A percentile compares a stretch with the other conserved stretches of the same genome.
These are phyloP conservation scores for Ceratocystis destructans DNA, from an alignment of 2,329 filamentous ascomycete genomes.

Conservation along the genomic window DNA sequence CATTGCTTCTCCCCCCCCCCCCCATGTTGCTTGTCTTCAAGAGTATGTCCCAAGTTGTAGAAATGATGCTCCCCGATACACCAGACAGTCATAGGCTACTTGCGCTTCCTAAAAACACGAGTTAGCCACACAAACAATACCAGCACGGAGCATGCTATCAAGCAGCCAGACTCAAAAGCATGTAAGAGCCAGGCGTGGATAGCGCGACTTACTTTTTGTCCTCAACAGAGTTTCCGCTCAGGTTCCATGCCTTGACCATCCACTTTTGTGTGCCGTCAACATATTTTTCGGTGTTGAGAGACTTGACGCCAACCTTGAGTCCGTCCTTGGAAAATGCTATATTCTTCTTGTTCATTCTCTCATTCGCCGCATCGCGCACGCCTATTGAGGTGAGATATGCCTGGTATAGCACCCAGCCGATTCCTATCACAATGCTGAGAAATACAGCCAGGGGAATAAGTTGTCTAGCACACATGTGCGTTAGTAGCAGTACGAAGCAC, in stretches of 20 bases:
- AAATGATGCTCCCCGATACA: too few species aligned
- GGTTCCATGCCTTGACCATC: conserved; percentile 53
- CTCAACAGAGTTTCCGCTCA: conserved; percentile 30
- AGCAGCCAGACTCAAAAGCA: conserved; percentile 5
- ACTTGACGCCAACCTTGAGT: conserved; percentile 55
- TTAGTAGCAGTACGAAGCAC: background rate
- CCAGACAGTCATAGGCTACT: too few species aligned
- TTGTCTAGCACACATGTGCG: conserved; percentile 31
- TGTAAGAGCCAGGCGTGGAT: background rate
- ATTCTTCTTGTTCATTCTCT: conserved; percentile 63
- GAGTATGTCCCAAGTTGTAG: too few species aligned
- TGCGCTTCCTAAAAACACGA: too few species aligned
- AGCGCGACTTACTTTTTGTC: conserved; percentile 22
- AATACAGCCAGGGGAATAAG: conserved; percentile 54
- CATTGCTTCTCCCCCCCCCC: too few species aligned
- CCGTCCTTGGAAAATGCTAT: conserved; percentile 64
- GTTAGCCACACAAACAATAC: too few species aligned
- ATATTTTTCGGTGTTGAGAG: conserved; percentile 54
- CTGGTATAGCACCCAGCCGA: conserved; percentile 56
- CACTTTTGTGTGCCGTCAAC: conserved; percentile 59
- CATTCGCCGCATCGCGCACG: conserved; percentile 50
- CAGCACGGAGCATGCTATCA: too few species aligned
- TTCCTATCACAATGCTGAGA: conserved; percentile 40
- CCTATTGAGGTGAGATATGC: conserved; percentile 55
- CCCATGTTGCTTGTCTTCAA: too few species aligned